phyloP scores from a whole-genome alignment of 2,329 filamentous ascomycete species.

The Alternaria arbusti region DNA sequence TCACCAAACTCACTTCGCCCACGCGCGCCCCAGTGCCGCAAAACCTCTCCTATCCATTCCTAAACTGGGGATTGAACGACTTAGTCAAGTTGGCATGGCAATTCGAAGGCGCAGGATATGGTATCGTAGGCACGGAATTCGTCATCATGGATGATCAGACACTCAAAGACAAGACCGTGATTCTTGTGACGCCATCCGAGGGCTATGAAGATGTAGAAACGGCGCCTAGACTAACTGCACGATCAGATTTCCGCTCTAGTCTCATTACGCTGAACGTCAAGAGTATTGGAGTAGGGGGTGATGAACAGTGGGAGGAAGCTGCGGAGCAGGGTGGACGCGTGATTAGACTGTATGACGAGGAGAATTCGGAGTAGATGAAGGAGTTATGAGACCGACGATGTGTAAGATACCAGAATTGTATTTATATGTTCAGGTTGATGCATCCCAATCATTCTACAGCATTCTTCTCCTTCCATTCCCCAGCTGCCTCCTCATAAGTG shows the following conservation, averaged over 20 bases:
- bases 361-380: not conserved
- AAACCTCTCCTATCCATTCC: not conserved
- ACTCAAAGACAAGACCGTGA: not conserved
- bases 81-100: not conserved
- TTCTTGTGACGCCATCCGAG: not conserved
- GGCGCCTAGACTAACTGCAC: not conserved
- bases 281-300: not conserved
- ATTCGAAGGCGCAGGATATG: not conserved
- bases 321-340: not conserved
- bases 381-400: not conserved
- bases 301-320: not conserved
- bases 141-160: not conserved
- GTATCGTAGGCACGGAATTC: not conserved
- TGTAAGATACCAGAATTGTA: no score
- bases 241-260: not conserved
- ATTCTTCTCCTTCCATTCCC: conserved; percentile 46
- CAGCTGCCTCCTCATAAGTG: conserved; percentile 53
- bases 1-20: not conserved
- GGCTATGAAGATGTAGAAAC: not conserved
- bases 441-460: not conserved
- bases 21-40: not conserved
- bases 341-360: not conserved
- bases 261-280: not conserved
- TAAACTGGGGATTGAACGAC: not conserved
- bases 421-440: not conserved